phyloP scores from a whole-genome alignment of 345 rosid species.

The Litchi chinensis region DNA sequence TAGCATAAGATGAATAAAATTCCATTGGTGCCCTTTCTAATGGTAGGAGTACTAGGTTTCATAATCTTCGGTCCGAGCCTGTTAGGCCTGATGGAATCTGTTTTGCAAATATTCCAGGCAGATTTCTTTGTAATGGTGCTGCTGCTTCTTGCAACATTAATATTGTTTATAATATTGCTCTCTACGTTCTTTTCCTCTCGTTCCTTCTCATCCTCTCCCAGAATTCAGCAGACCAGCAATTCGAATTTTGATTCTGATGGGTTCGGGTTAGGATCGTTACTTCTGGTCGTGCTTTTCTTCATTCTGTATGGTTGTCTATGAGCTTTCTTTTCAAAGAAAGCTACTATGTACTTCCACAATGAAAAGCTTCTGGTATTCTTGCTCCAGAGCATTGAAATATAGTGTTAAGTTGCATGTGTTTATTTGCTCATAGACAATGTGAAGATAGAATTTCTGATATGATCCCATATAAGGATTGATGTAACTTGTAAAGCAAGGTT shows the following conservation, averaged over 20 bases:
- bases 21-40: slow-evolving; percentile 44
- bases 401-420: neutral
- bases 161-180: slow-evolving; percentile 30
- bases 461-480: neutral
- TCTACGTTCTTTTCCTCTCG: slow-evolving; percentile 19
- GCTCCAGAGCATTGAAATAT: neutral
- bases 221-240: slow-evolving; percentile 5
- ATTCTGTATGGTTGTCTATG: slow-evolving; percentile 28
- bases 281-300: slow-evolving; percentile 41
- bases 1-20: slow-evolving; percentile 13
- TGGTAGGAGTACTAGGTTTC: slow-evolving; percentile 47
- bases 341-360: neutral
- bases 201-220: neutral
- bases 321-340: neutral
- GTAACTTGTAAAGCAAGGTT: neutral
- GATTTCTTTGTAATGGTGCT: slow-evolving; percentile 18
- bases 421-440: neutral
- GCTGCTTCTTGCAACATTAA: slow-evolving; percentile 20
- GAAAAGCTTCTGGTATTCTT: neutral
- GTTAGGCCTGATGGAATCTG: slow-evolving; percentile 19
- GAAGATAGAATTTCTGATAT: neutral
- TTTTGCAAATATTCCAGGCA: slow-evolving; percentile 24
- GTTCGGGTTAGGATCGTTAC: slow-evolving; percentile 40
- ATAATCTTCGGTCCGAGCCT: slow-evolving; percentile 30
- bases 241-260: slow-evolving; percentile 32